Percentiles rank a stretch among this genome's conserved stretches.
Evolutionary conservation across 192 early-diverging fungal species (phyloP).

Genomic region (Rhizophagus sp.): DNA sequence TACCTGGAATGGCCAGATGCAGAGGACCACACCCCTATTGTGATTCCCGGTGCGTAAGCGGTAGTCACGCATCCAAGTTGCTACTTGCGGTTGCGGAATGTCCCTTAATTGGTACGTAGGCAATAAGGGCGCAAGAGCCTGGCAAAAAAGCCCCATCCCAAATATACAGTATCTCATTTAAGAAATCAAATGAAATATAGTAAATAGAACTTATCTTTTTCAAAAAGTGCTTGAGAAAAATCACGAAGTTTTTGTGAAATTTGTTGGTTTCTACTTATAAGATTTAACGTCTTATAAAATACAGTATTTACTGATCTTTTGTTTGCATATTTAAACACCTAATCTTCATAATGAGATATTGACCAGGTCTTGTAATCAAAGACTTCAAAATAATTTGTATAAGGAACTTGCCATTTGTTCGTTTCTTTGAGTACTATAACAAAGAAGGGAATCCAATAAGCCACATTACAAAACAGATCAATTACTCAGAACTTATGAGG

Average conservation of each 20-base stretch:
- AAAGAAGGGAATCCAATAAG: too few relatives aligned
- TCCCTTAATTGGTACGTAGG: neutral
- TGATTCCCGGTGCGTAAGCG: neutral
- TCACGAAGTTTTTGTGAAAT: neutral
- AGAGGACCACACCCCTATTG: slow-evolving; percentile 17
- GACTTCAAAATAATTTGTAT: neutral
- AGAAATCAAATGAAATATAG: slow-evolving; percentile 1
- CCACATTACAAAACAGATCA: too few relatives aligned
- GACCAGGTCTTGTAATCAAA: too few relatives aligned
- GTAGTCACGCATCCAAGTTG: slow-evolving; percentile 2
- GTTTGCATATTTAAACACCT: too few relatives aligned
- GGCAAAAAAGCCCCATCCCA: neutral
- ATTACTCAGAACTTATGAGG: too few relatives aligned
- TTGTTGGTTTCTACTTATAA: too few relatives aligned
- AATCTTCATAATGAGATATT: too few relatives aligned
- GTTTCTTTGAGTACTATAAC: neutral
- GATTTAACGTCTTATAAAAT: too few relatives aligned
- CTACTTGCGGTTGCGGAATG: neutral
- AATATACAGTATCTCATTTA: neutral
- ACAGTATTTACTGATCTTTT: too few relatives aligned
- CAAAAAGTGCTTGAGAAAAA: neutral
- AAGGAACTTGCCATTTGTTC: neutral
- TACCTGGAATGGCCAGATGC: neutral
- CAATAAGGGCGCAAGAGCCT: neutral
- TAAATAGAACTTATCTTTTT: slow-evolving; percentile 8